Conservation (phyloP, 306 rosid species). For the Acacia confusa region DNA sequence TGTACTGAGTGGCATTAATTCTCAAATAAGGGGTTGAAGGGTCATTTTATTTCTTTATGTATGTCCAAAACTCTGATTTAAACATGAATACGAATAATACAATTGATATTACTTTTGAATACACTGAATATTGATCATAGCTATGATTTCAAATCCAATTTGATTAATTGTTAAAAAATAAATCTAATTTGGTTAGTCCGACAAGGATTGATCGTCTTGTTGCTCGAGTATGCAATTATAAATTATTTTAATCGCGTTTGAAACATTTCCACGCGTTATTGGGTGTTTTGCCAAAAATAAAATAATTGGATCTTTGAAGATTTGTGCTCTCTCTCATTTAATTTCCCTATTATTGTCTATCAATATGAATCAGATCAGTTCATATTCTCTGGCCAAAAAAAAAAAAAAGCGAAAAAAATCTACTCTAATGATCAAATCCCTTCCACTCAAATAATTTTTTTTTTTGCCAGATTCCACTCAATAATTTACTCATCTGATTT, state of each 20-base stretch:
- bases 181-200: conserved; percentile 14
- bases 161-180: no score
- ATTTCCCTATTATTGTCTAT: not conserved
- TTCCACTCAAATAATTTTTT: no score
- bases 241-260: not conserved
- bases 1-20: not conserved
- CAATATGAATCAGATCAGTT: not conserved
- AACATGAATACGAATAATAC: not conserved
- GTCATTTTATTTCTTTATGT: not conserved
- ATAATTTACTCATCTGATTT: no score
- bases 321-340: not conserved
- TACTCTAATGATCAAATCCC: no score
- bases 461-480: no score
- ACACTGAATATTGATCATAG: conserved; percentile 5
- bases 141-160: conserved; percentile 25
- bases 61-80: not conserved
- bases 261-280: conserved; percentile 14
- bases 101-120: not conserved
- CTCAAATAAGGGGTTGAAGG: not conserved
- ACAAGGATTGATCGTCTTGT: not conserved
- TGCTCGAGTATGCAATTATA: not conserved
- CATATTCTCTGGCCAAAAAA: no score
- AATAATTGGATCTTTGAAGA: conserved; percentile 20
- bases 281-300: not conserved
- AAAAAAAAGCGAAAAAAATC: no score